Percentiles rank a stretch among this genome's conserved stretches.
These are phyloP conservation scores for Lentinus brumalis DNA, from an alignment of 768 basidiomycete genomes.

Conservation along the genomic window DNA sequence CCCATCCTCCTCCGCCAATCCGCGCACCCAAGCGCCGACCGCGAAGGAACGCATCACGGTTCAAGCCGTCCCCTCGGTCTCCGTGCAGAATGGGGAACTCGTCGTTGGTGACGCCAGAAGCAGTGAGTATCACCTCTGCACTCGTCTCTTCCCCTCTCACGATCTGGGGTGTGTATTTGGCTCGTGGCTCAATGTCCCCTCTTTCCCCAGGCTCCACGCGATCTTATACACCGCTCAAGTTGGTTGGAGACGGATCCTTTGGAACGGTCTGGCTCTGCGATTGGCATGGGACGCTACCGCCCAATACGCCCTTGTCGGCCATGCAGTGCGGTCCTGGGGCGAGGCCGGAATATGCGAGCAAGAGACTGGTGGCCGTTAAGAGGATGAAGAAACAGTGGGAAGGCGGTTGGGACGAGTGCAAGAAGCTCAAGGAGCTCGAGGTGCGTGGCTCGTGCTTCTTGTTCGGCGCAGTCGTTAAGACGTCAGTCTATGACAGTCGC, in stretches of 20 bases:
- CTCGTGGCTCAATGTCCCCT: background rate
- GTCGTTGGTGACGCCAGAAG: slow-evolving; percentile 71
- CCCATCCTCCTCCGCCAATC: slow-evolving; percentile 12
- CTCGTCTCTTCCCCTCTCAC: slow-evolving; percentile 9
- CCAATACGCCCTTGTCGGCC: slow-evolving; percentile 86
- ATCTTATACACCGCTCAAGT: slow-evolving; percentile 93
- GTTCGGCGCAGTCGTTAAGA: slow-evolving; percentile 12
- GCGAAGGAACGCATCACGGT: slow-evolving; percentile 66
- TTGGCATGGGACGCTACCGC: slow-evolving; percentile 95
- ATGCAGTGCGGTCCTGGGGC: slow-evolving; percentile 96
- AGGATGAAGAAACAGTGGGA: slow-evolving; percentile 98
- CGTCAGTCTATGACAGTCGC: slow-evolving; percentile 58
- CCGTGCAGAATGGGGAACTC: slow-evolving; percentile 68
- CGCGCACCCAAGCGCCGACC: slow-evolving; percentile 24
- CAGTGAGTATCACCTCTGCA: slow-evolving; percentile 50
- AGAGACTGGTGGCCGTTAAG: slow-evolving; percentile 95
- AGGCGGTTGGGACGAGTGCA: slow-evolving; percentile 98
- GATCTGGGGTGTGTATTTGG: slow-evolving; percentile 16
- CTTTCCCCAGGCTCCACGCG: slow-evolving; percentile 68
- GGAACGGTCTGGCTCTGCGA: slow-evolving; percentile 99
- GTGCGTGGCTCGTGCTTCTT: slow-evolving; percentile 45
- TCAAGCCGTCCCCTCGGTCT: slow-evolving; percentile 74
- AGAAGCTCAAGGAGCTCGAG: slow-evolving; percentile 92
- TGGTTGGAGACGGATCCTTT: slow-evolving; percentile 97
- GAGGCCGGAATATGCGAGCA: slow-evolving; percentile 91